Conservation (phyloP, 108 stramenopile species). For the Fragilaria radians region DNA sequence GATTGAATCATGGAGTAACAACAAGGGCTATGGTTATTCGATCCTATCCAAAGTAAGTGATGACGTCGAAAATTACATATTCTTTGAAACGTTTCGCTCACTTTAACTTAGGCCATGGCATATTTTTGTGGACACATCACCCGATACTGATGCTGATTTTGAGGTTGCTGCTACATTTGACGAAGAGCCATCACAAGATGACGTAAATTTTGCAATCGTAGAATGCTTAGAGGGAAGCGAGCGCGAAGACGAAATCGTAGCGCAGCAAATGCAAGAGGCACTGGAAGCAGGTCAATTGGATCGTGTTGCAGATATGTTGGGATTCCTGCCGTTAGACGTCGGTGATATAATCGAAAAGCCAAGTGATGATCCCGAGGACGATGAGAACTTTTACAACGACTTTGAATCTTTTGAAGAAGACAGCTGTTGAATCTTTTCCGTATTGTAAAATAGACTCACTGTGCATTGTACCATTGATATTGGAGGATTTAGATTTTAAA, state of each 20-base stretch:
- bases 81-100: not conserved
- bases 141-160: conserved; percentile 83
- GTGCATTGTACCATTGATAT: too few species aligned
- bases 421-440: conserved; percentile 1
- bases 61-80: not conserved
- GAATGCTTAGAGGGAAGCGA: conserved; percentile 89
- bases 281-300: conserved; percentile 82
- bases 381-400: conserved; percentile 3
- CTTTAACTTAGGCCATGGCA: conserved; percentile 66
- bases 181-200: conserved; percentile 66
- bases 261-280: conserved; percentile 87
- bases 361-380: not conserved
- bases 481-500: too few species aligned
- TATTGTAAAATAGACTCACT: too few species aligned
- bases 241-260: conserved; percentile 80
- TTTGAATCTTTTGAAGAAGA: conserved; percentile 5
- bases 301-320: conserved; percentile 71
- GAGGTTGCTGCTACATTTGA: conserved; percentile 87
- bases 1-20: conserved; percentile 66
- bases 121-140: conserved; percentile 83
- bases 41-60: conserved; percentile 75
- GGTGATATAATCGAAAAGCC: not conserved
- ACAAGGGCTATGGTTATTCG: conserved; percentile 87
- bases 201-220: conserved; percentile 75
- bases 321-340: conserved; percentile 1